Percentiles rank a stretch among this genome's conserved stretches.
phyloP scores from a whole-genome alignment of 1,139 yeast species.

The Pichia inconspicua region DNA sequence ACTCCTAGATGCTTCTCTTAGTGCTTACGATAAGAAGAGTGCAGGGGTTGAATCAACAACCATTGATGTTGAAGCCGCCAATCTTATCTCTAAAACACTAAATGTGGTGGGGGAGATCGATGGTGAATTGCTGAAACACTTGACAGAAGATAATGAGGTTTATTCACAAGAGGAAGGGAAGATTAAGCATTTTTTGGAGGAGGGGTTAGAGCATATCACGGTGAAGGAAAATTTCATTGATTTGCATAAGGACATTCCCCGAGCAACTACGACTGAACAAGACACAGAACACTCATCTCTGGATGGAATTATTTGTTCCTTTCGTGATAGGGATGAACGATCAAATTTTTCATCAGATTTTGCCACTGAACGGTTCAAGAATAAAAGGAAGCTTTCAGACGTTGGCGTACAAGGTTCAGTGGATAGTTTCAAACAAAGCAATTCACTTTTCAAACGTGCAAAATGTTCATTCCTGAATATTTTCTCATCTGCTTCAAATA shows the following conservation, averaged over 20 bases:
- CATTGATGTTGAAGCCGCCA: not conserved
- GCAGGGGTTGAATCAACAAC: slow-evolving; percentile 5
- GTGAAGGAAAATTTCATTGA: too few relatives aligned
- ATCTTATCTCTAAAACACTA: not conserved
- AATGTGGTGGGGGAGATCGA: not conserved
- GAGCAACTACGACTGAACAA: too few relatives aligned
- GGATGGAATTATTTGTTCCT: too few relatives aligned
- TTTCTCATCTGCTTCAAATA: not conserved
- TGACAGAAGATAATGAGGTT: not conserved
- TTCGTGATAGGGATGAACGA: too few relatives aligned
- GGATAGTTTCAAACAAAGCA: too few relatives aligned
- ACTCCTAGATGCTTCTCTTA: slow-evolving; percentile 20
- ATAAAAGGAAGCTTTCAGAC: not conserved
- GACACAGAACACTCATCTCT: too few relatives aligned
- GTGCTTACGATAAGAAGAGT: slow-evolving; percentile 17
- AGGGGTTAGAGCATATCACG: too few relatives aligned
- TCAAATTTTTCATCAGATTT: too few relatives aligned
- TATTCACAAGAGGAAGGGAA: too few relatives aligned
- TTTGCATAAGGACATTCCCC: too few relatives aligned
- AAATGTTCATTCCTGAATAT: not conserved
- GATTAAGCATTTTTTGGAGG: too few relatives aligned
- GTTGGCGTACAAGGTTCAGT: not conserved
- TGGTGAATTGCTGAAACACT: not conserved
- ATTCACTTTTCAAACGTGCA: not conserved
- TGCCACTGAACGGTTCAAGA: not conserved